A percentile compares a stretch with the other conserved stretches of the same genome.
Evolutionary conservation across 2,329 filamentous ascomycete genomes (phyloP).

Genomic region (Hawksworthiomyces lignivorus): DNA sequence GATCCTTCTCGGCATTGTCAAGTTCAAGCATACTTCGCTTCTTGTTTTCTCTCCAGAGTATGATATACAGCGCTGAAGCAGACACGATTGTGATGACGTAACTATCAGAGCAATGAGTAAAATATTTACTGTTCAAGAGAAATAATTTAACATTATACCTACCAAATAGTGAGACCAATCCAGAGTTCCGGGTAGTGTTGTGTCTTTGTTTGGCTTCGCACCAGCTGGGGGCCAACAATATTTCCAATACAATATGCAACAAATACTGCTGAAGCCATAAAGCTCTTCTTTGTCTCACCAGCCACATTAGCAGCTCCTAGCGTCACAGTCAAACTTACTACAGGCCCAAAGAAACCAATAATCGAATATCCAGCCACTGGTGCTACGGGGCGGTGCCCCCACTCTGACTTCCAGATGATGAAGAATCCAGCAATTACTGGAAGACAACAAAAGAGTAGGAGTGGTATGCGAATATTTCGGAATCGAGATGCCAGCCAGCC

Average conservation of each 20-base stretch:
- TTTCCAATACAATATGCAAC: conserved; percentile 70
- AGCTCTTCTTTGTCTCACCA: conserved; percentile 70
- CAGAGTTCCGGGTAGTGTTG: conserved; percentile 65
- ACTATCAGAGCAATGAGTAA: conserved; percentile 25
- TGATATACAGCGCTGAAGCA: conserved; percentile 46
- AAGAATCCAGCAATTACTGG: conserved; percentile 68
- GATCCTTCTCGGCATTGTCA: conserved; percentile 55
- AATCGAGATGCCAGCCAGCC: conserved; percentile 56
- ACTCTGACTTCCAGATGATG: conserved; percentile 63
- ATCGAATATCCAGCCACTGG: conserved; percentile 66
- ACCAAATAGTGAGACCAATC: conserved; percentile 58
- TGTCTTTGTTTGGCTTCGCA: conserved; percentile 56
- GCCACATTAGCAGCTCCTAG: conserved; percentile 60
- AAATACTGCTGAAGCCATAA: conserved; percentile 67
- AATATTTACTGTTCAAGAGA: too few relatives aligned
- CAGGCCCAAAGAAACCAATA: conserved; percentile 64
- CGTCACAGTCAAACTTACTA: conserved; percentile 51
- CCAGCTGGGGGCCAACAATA: conserved; percentile 66
- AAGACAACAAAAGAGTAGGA: conserved; percentile 59
- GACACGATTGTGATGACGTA: conserved; percentile 61
- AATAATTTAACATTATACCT: conserved; percentile 13
- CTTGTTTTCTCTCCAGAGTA: conserved; percentile 53
- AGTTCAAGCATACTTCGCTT: conserved; percentile 37
- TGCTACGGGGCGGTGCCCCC: conserved; percentile 56
- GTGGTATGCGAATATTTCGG: conserved; percentile 55